A percentile compares a stretch with the other conserved stretches of the same genome.
Evolutionary conservation across 2,329 filamentous ascomycete genomes (phyloP).

Genomic region (Clathrospora elynae): DNA sequence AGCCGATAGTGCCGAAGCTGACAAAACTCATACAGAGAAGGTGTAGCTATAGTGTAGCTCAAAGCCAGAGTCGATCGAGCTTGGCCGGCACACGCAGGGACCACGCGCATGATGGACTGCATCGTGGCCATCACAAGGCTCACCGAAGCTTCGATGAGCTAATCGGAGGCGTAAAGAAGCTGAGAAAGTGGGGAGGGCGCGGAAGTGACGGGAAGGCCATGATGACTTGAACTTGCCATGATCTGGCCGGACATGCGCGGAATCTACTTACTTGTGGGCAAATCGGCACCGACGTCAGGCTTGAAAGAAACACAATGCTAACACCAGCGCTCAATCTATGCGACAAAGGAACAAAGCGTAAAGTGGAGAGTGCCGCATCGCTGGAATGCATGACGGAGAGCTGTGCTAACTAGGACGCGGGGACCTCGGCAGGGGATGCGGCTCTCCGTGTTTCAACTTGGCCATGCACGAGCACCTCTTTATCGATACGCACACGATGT

Average conservation of each 20-base stretch:
- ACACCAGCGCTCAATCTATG: slow-evolving; percentile 1
- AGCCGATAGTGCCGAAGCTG: slow-evolving; percentile 34
- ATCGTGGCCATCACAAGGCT: slow-evolving; percentile 1
- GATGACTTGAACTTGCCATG: slow-evolving; percentile 23
- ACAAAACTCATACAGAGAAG: slow-evolving; percentile 3
- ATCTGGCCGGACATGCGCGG: slow-evolving; percentile 29
- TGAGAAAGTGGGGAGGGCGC: slow-evolving; percentile 20
- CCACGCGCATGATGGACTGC: slow-evolving; percentile 7
- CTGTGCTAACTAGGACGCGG: slow-evolving; percentile 5
- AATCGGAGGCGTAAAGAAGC: slow-evolving; percentile 14
- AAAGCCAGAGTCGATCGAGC: slow-evolving; percentile 15
- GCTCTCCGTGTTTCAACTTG: no score
- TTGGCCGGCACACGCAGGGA: slow-evolving; percentile 21
- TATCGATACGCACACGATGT: no score
- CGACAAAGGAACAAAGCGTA: slow-evolving; percentile 2
- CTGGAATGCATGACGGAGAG: slow-evolving; percentile 12
- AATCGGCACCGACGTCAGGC: slow-evolving; percentile 2
- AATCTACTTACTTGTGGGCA: slow-evolving; percentile 27
- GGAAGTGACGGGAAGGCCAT: slow-evolving; percentile 33
- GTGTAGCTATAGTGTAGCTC: slow-evolving; percentile 1
- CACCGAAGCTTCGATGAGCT: slow-evolving; percentile 13
- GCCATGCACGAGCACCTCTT: no score
- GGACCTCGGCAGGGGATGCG: no score
- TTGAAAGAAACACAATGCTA: slow-evolving; percentile 1
- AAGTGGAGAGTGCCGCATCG: slow-evolving; percentile 12